Evolutionary conservation across 306 rosid species (phyloP), one percentile per base, ranked within the genome.

Genomic region (Acmispon strigosus): DNA sequence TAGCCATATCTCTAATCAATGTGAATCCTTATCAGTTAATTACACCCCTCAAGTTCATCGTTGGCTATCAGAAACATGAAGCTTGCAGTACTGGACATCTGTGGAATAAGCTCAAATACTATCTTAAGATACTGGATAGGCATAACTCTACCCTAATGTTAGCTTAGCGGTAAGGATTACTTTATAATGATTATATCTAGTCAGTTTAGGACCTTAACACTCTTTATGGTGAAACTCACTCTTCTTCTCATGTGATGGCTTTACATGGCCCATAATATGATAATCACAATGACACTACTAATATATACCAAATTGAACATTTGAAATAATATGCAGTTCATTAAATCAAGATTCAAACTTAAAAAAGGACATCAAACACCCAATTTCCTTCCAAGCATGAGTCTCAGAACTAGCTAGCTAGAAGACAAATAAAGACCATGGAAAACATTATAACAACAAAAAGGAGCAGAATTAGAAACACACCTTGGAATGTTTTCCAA

Each of bases 401-500:
- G 15, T 7, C 66, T 64, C 65, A 27, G 14, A 50, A 55, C 6
- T 10, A 37, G 37, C 18, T 17, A 17, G 22, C 11, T 20, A 39
- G 22, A 68, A 13, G 41, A 47, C 49, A 27, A 70, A 58, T 4
- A 5, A 48, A 19, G 18, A 12, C 8, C 20, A 42, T 10, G 12
- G 10, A 19, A 61, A 60, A 37, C 22, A 74, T 36, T 19, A 20
- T 39, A 45, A 74, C 16, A 69, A 32, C 10, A 36, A 24, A 22
- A 20, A 7, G 37, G 62, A 39, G 32, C 14, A 77, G 20, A 59
- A 60, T 11, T 5, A 16, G 53, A 56, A 6, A 75, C 72, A 20
- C 55, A 92, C 98, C 96, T 29, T 19, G 63, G 54, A 90, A 80
- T 20, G 98, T 90, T 62, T 73, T 75, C 96, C 96, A 92, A 20